These are phyloP conservation scores for Phytophthora palmivora DNA, from an alignment of 352 stramenopile species.

Conservation along the genomic window DNA sequence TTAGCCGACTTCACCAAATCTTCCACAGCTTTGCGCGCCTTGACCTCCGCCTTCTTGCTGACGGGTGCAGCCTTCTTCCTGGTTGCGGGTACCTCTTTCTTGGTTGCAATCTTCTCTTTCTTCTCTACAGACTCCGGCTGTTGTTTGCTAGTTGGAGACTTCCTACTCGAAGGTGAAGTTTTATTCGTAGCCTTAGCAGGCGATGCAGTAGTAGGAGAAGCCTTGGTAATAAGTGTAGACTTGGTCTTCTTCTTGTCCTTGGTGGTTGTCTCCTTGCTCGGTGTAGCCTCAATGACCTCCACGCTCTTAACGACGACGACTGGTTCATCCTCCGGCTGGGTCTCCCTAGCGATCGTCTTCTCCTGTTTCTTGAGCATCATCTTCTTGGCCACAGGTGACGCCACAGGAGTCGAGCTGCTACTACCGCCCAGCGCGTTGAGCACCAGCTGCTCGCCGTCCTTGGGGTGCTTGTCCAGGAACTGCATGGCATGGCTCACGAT, in stretches of 20 bases:
- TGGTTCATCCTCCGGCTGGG: slow-evolving; percentile 33
- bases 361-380: slow-evolving; percentile 23
- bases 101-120: slow-evolving; percentile 5
- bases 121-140: slow-evolving; percentile 16
- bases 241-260: slow-evolving; percentile 30
- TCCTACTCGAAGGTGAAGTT: slow-evolving; percentile 16
- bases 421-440: slow-evolving; percentile 29
- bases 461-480: slow-evolving; percentile 48
- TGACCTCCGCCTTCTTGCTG: slow-evolving; percentile 32
- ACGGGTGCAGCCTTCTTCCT: slow-evolving; percentile 19
- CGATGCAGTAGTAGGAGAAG: slow-evolving; percentile 6
- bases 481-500: slow-evolving; percentile 56
- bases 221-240: slow-evolving; percentile 2
- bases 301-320: slow-evolving; percentile 7
- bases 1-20: slow-evolving; percentile 45
- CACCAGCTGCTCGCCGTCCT: slow-evolving; percentile 50
- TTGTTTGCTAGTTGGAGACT: slow-evolving; percentile 15
- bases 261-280: background rate
- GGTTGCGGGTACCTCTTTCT: slow-evolving; percentile 4
- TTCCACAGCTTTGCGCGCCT: slow-evolving; percentile 41
- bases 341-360: background rate
- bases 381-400: slow-evolving; percentile 23
- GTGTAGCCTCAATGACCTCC: slow-evolving; percentile 6
- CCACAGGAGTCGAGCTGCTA: slow-evolving; percentile 14
- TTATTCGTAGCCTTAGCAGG: slow-evolving; percentile 15